A percentile compares a stretch with the other conserved stretches of the same genome.
phyloP scores from a whole-genome alignment of 1,284 basidiomycete genomes.

The Golubevia sp. region DNA sequence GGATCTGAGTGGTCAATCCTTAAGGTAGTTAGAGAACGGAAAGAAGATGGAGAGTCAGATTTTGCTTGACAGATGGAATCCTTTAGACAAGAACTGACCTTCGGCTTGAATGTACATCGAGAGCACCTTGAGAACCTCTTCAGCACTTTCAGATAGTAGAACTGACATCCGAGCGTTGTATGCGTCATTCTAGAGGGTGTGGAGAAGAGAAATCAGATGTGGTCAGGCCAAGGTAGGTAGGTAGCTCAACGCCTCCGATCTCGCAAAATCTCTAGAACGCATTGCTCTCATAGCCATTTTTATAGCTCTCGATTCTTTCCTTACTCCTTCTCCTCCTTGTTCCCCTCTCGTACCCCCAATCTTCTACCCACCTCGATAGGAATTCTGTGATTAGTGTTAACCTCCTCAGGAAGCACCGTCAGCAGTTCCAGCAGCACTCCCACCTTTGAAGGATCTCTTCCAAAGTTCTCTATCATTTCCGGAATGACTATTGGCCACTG shows the following conservation, averaged over 20 bases:
- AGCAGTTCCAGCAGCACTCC: constrained; percentile 85
- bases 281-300: too few species aligned
- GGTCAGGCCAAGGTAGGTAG: background rate
- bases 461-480: constrained; percentile 82
- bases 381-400: constrained; percentile 81
- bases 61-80: background rate
- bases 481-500: constrained; percentile 81
- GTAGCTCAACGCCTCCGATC: too few species aligned
- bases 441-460: constrained; percentile 80
- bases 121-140: constrained; percentile 77
- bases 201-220: constrained; percentile 1
- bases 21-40: background rate
- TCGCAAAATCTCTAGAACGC: too few species aligned
- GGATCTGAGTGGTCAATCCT: constrained; percentile 47
- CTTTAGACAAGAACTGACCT: constrained; percentile 67
- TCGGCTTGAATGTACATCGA: constrained; percentile 86
- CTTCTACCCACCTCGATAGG: constrained; percentile 79
- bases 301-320: too few species aligned
- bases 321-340: too few species aligned
- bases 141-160: constrained; percentile 67
- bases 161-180: constrained; percentile 61
- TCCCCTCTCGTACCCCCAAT: too few species aligned
- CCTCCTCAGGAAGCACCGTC: constrained; percentile 88
- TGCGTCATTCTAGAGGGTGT: constrained; percentile 73
- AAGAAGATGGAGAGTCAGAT: background rate